Evolutionary conservation across 148 eudicot genomes (phyloP).

Genomic region (Chenopodium quinoa): DNA sequence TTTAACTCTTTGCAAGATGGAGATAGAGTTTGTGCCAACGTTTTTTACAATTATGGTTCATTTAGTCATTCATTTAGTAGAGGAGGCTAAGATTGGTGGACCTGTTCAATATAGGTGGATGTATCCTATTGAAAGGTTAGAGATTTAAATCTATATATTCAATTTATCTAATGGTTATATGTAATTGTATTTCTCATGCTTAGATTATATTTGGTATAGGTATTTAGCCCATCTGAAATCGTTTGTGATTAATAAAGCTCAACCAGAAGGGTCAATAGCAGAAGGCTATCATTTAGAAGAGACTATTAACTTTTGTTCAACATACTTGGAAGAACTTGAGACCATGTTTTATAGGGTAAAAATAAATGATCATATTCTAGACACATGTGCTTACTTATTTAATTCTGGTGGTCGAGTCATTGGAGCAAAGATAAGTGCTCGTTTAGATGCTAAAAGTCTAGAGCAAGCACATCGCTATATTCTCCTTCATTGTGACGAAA

Average conservation of each 20-base stretch:
- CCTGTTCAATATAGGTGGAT: slow-evolving; percentile 21
- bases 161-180: too few species aligned
- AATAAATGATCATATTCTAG: not conserved
- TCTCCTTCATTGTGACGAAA: slow-evolving; percentile 10
- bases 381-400: not conserved
- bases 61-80: slow-evolving; percentile 9
- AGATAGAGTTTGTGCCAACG: not conserved
- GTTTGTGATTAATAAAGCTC: slow-evolving; percentile 4
- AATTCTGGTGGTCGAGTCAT: slow-evolving; percentile 1
- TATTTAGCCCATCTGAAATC: too few species aligned
- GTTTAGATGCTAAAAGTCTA: not conserved
- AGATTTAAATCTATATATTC: too few species aligned
- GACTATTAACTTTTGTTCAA: slow-evolving; percentile 8
- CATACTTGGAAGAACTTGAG: not conserved
- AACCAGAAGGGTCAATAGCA: slow-evolving; percentile 12
- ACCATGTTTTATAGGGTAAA: too few species aligned
- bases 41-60: slow-evolving; percentile 5
- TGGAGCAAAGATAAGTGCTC: not conserved
- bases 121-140: slow-evolving; percentile 16
- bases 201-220: too few species aligned
- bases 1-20: slow-evolving; percentile 18
- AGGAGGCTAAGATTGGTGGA: slow-evolving; percentile 13
- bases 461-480: slow-evolving; percentile 16
- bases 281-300: slow-evolving; percentile 3
- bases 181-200: too few species aligned